Conservation (phyloP, 2,329 filamentous ascomycete species). For the Alternaria ventricosa region DNA sequence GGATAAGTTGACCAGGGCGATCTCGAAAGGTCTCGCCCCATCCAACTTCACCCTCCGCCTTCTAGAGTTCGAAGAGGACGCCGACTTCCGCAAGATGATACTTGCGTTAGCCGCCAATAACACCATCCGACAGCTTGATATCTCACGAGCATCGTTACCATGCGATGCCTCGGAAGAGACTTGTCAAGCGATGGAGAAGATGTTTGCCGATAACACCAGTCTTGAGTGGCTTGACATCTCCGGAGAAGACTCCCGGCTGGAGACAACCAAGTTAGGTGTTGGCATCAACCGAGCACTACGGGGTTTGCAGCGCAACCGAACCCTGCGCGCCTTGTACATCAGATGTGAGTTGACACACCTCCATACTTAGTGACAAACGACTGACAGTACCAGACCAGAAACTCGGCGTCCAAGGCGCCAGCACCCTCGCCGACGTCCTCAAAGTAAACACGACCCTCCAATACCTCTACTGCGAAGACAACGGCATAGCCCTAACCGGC, state of each 20-base stretch:
- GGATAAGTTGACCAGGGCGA: slow-evolving; percentile 59
- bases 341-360: slow-evolving; percentile 51
- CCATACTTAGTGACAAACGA: not conserved
- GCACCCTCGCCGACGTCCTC: slow-evolving; percentile 71
- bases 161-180: slow-evolving; percentile 73
- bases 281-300: slow-evolving; percentile 71
- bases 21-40: slow-evolving; percentile 62
- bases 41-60: slow-evolving; percentile 70
- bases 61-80: slow-evolving; percentile 71
- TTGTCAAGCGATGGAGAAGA: slow-evolving; percentile 65
- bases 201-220: slow-evolving; percentile 72
- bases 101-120: slow-evolving; percentile 67
- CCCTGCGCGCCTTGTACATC: slow-evolving; percentile 67
- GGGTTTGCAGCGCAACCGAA: slow-evolving; percentile 68
- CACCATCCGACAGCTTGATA: slow-evolving; percentile 69
- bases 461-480: slow-evolving; percentile 74
- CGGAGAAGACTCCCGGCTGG: slow-evolving; percentile 73
- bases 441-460: slow-evolving; percentile 67
- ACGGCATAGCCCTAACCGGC: slow-evolving; percentile 73
- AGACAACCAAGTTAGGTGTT: slow-evolving; percentile 71
- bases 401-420: slow-evolving; percentile 72
- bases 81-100: slow-evolving; percentile 68
- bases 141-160: slow-evolving; percentile 73
- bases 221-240: slow-evolving; percentile 73
- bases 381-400: slow-evolving; percentile 61